Evolutionary conservation across 1,284 basidiomycete species (phyloP), one percentile per base, ranked within the genome.

Genomic region (Ceratobasidium sp.): DNA sequence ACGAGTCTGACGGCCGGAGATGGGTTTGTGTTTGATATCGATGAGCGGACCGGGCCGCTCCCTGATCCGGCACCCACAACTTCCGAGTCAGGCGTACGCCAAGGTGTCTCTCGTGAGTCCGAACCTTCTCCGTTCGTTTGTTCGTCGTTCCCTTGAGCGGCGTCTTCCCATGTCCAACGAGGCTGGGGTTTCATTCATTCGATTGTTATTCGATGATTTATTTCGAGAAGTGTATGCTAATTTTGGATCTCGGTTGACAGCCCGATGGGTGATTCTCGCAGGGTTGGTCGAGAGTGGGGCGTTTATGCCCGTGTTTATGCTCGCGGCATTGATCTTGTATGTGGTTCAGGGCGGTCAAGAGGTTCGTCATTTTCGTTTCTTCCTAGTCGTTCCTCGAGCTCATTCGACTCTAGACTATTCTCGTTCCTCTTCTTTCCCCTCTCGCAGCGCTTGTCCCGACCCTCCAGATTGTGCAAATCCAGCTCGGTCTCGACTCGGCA

Each of bases 271-370:
- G 16, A 45, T 70, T 23, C 21, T 70, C 2, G 65, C 65, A 10
- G 53, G 65, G 21, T 23, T 70, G 16, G 30, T 70, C 26, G 65
- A 70, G 30, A 45, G 52, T 23, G 65, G 65, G 6, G 53, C 53
- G n/a, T 18, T 70, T 5, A 41, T 53, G 39, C 65, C 65, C 0
- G 53, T 70, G 39, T 57, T 58, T 28, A 70, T 70, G 65, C 43
- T 70, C n/a, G 53, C 53, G 23, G 53, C 65, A 2, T 26, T 70
- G 18, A 70, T 70, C 53, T 30, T 70, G 16, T 70, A 70, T 55
- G 65, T 70, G n/a, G 65, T n/a, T 55, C 52, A 70, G 28, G 65
- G 23, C 21, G 65, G 53, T 12, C 65, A 70, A 58, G 65, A 70
- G 65, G 65, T 58, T 18, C 14, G 65, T 48, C 28, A 2, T 26